A percentile compares a stretch with the other conserved stretches of the same genome.
Conservation (phyloP, 2,329 filamentous ascomycete species). For the Colletotrichum trifolii region DNA sequence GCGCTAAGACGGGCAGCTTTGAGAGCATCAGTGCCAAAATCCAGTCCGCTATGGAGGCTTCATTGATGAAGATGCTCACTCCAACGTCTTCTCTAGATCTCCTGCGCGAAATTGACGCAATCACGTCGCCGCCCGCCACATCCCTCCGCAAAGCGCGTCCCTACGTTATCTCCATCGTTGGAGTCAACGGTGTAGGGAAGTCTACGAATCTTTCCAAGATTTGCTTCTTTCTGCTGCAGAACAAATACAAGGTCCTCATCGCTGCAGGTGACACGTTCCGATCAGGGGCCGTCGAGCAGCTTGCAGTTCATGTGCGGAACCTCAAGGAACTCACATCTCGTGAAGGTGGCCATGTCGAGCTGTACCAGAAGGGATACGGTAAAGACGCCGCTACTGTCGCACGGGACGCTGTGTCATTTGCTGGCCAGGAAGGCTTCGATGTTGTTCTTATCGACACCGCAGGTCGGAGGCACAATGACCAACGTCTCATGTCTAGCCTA, state of each 20-base stretch:
- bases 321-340: conserved; percentile 87
- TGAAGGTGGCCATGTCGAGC: conserved; percentile 85
- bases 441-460: conserved; percentile 98
- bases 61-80: conserved; percentile 93
- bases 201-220: conserved; percentile 98
- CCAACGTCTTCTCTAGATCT: conserved; percentile 95
- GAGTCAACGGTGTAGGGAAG: conserved; percentile 98
- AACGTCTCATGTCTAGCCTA: conserved; percentile 92
- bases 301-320: conserved; percentile 94
- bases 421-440: conserved; percentile 80
- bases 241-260: conserved; percentile 94
- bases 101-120: conserved; percentile 88
- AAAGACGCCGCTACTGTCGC: conserved; percentile 97
- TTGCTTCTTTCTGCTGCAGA: conserved; percentile 96
- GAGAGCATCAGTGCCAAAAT: conserved; percentile 89
- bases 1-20: conserved; percentile 91
- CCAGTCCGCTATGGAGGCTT: conserved; percentile 88
- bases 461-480: conserved; percentile 93
- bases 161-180: conserved; percentile 98
- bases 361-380: conserved; percentile 97
- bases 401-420: conserved; percentile 89
- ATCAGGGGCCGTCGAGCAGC: conserved; percentile 95
- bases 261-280: conserved; percentile 97
- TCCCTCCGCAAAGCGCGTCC: conserved; percentile 76
- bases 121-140: conserved; percentile 73